Evolutionary conservation across 768 basidiomycete species (phyloP).

Genomic region (Kwoniella pini): DNA sequence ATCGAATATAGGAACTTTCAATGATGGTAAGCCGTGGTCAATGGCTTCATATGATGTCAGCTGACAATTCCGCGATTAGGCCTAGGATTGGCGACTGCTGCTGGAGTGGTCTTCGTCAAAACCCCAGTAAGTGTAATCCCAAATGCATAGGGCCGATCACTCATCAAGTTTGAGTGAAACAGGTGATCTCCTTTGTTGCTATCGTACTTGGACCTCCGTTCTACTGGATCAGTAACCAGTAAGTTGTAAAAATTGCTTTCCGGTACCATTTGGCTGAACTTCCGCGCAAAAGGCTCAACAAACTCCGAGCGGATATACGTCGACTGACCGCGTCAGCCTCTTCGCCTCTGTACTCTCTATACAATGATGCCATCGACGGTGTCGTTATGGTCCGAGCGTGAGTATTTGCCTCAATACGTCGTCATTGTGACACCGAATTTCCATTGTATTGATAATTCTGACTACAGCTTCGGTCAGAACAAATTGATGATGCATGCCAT

Average conservation of each 20-base stretch:
- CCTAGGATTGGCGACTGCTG: conserved; percentile 12
- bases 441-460: background rate
- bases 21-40: conserved; percentile 7
- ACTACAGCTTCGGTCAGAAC: conserved; percentile 37
- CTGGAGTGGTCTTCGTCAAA: conserved; percentile 19
- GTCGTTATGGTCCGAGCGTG: conserved; percentile 46
- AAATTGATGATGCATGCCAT: conserved; percentile 25
- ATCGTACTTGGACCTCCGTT: conserved; percentile 30
- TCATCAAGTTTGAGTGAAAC: background rate
- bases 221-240: conserved; percentile 32
- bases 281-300: conserved; percentile 18
- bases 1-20: conserved; percentile 4
- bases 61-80: background rate
- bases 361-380: conserved; percentile 46
- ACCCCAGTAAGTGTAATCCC: conserved; percentile 17
- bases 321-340: conserved; percentile 31
- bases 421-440: background rate
- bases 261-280: no score
- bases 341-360: conserved; percentile 40
- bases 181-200: conserved; percentile 25
- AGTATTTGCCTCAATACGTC: background rate
- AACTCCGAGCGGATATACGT: conserved; percentile 42
- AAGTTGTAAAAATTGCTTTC: no score
- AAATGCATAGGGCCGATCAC: no score
- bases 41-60: background rate